Evolutionary conservation across 495 filamentous ascomycete genomes (phyloP), one percentile per base, ranked within the genome.

Genomic region (Aspergillus egyptiacus): DNA sequence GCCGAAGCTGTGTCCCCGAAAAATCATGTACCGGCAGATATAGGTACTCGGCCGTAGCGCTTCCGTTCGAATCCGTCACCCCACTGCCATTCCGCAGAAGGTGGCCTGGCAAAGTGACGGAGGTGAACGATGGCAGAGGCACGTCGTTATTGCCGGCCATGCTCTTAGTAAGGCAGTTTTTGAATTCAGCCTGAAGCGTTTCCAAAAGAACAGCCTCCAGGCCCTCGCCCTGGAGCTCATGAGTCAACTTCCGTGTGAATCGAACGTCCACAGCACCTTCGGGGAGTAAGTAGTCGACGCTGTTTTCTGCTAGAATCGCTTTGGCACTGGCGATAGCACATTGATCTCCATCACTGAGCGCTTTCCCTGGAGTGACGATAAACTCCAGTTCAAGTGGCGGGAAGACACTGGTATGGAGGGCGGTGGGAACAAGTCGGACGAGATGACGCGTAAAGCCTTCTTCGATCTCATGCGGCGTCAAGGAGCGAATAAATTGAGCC

Each of bases 261-360:
- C 69, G 69, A 22, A 74, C 54, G 47, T 74, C 71, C 23, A 65
- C 42, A 2, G 62, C 51, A 28, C 57, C 64, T 50, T 74, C 71
- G 3, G 71, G 71, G 10, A 74, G 59, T 9, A 74, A 57, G 46
- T 70, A 72, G 38, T 74, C 69, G 10, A 72, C 59, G 28, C 55
- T 63, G 36, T 48, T 69, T 19, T 66, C 57, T 13, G 43, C 22
- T 10, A 63, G 28, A 18, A 74, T 51, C 0, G 61, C 55, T 31
- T 65, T 69, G n/a, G 63, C 51, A 14, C 54, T 64, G 15, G 40
- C 51, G 18, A 71, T 31, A 2, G 46, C 46, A 9, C 63, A 51
- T 23, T 54, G 46, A 5, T 47, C 23, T 6, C 47, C 49, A 3
- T 38, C 18, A 8, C 36, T 17, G 6, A 15, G 22, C 5, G 25